Base-by-base conservation (phyloP, 2,329 filamentous ascomycete genomes). In the Calonectria multiphialidica region DNA sequence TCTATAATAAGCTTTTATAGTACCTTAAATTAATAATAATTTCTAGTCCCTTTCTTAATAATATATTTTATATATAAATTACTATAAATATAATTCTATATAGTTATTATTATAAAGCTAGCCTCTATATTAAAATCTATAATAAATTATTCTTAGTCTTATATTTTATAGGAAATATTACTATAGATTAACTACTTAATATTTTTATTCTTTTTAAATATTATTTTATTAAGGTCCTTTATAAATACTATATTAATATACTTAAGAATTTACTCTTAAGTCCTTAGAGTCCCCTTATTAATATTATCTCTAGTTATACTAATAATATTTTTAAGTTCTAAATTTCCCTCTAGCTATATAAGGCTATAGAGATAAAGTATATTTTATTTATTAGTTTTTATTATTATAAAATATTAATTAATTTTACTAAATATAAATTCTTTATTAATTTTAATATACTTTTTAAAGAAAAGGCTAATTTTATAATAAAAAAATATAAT, bases 221-320 rank as follows among this genome's bases (percentile, higher is more conserved):
- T 8, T 33, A n/a, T n/a, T n/a, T 33, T n/a, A 33, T 53, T 4
- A 3, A 53, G 25, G 44, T 65, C 49, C 67, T 70, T 35, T 18
- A 35, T 35, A 59, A 68, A 68, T 45, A 68, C 44, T 62, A 18
- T 59, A 44, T 68, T 35, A 18, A 63, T 25, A 42, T 44, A 68
- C 40, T 35, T 53, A 3, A 53, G 16, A 18, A 53, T 5, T 10
- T 53, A 33, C 23, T 55, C 35, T 23, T 68, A 23, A 35, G 28
- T 53, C 3, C 16, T 21, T 63, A 47, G 18, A 44, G 35, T 53
- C 37, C 23, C 5, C 2, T 53, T 35, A 47, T 35, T 33, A 28
- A 53, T 33, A 21, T 23, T 8, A 68, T 50, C 13, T 18, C 18
- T n/a, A 68, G 35, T 25, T 21, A 68, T 55, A 18, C 16, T 44